Evolutionary conservation across 306 rosid species (phyloP), one percentile per base, ranked within the genome.

Genomic region (Heteromeles arbutifolia): DNA sequence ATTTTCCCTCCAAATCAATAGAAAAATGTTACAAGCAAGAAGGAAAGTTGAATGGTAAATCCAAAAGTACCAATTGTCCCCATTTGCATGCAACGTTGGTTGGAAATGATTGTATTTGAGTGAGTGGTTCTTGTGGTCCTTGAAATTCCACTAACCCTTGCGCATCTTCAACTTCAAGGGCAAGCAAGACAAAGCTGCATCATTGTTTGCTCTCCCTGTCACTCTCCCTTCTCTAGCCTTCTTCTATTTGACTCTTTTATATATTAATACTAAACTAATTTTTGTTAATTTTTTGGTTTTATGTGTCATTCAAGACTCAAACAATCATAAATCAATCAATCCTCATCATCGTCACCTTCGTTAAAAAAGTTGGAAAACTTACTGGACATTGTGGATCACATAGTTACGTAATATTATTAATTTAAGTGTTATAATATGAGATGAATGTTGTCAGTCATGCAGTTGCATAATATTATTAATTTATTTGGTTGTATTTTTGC

Each of bases 51-150:
- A 37, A 34, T 32, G 70, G 17, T 37, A 65, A 65, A 61, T 61
- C 34, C 43, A 29, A 65, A 65, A 32, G 19, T 0, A 28, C 71
- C 43, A 24, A n/a, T 37, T 64, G 68, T 72, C 74, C 78, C 67
- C 44, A 76, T 62, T 77, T 66, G 70, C 87, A 79, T 76, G 80
- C 48, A 63, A 82, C 66, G 48, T 50, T 69, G 75, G 31, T 76
- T 31, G 77, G 52, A 65, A 82, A 83, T 83, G 77, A 85, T 84
- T 73, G 78, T 57, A 65, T 78, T 73, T 65, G 75, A 70, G 52
- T 69, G 77, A 44, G 67, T 78, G 75, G 15, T 52, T 65, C 11
- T 44, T 67, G 77, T 69, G 80, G 75, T 77, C 79, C 77, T 74
- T 61, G 74, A 34, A 43, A 28, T 77, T 44, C 31, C 53, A 61